phyloP scores from a whole-genome alignment of 495 filamentous ascomycete species.

The Evernia prunastri region DNA sequence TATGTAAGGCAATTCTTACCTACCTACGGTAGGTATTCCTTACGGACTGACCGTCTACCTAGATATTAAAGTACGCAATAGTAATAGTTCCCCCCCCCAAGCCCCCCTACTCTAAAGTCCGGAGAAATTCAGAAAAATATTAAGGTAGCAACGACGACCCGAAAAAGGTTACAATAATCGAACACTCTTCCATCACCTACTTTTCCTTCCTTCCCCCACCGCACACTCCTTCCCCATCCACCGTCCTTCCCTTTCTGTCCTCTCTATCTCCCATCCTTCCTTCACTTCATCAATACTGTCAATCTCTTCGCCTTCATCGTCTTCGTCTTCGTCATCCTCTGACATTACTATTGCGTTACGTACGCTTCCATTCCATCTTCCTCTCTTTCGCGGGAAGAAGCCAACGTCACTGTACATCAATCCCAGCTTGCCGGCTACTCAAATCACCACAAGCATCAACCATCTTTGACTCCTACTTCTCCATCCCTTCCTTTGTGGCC shows the following conservation, averaged over 20 bases:
- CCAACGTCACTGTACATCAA: conserved; percentile 25
- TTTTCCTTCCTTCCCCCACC: conserved; percentile 26
- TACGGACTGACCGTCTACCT: neutral
- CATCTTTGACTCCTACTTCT: conserved; percentile 23
- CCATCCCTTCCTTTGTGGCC: conserved; percentile 21
- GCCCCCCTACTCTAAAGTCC: too few species aligned
- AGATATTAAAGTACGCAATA: too few species aligned
- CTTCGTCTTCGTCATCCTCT: conserved; percentile 29
- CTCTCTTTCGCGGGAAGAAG: conserved; percentile 25
- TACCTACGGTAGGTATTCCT: too few species aligned
- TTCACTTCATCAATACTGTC: conserved; percentile 24
- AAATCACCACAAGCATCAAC: conserved; percentile 12
- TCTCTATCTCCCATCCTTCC: conserved; percentile 30
- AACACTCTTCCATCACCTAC: conserved; percentile 15
- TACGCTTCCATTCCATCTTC: conserved; percentile 8
- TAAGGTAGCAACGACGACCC: conserved; percentile 14
- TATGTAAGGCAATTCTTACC: too few species aligned
- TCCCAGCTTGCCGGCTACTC: conserved; percentile 17
- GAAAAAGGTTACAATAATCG: conserved; percentile 16
- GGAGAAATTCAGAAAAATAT: too few species aligned
- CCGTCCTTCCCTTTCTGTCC: conserved; percentile 33
- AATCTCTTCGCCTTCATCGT: conserved; percentile 25
- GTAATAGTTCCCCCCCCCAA: neutral
- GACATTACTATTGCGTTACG: conserved; percentile 18
- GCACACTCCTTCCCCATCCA: conserved; percentile 33